phyloP scores from a whole-genome alignment of 2,329 filamentous ascomycete species.

The Curvularia lunata region DNA sequence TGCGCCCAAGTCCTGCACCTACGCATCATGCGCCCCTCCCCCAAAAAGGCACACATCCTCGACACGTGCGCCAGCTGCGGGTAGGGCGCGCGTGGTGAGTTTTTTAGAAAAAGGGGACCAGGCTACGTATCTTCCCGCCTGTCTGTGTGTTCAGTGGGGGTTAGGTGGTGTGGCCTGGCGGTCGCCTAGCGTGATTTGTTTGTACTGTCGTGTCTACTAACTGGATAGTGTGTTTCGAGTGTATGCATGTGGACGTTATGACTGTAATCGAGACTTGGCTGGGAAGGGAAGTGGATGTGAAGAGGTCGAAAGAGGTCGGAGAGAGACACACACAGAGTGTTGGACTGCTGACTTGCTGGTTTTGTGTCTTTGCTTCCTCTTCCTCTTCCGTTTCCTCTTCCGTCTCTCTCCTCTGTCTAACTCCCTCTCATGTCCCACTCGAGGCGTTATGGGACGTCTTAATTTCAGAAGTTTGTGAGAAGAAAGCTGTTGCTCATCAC shows the following conservation, averaged over 20 bases:
- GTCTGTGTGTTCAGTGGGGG: not conserved
- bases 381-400: not conserved
- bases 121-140: not conserved
- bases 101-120: constrained; percentile 4
- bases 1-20: not conserved
- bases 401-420: no score
- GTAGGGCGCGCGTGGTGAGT: constrained; percentile 11
- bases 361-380: not conserved
- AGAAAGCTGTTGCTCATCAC: not conserved
- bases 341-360: not conserved
- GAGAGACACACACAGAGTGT: not conserved
- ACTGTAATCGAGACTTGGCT: not conserved
- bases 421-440: not conserved
- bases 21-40: constrained; percentile 9
- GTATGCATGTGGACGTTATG: not conserved
- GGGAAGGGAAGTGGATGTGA: not conserved
- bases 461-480: not conserved
- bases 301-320: not conserved
- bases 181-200: not conserved
- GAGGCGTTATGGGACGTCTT: not conserved
- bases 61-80: constrained; percentile 14
- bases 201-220: no score
- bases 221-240: not conserved
- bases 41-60: not conserved
- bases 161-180: not conserved